Conservation (phyloP, 352 stramenopile species). For the Plasmopara muralis region DNA sequence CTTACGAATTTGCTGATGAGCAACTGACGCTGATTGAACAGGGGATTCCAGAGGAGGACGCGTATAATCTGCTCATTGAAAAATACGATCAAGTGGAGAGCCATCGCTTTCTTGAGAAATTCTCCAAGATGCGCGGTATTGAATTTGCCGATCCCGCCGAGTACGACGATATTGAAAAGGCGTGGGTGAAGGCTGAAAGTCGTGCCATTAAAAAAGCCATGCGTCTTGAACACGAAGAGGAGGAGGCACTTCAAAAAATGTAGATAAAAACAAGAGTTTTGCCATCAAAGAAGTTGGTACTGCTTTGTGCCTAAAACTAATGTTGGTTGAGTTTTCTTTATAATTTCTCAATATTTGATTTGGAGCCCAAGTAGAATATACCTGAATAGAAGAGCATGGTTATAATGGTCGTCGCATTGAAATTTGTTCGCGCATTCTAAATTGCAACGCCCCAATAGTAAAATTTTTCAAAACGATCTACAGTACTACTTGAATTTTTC, state of each 20-base stretch:
- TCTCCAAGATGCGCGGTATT: conserved; percentile 71
- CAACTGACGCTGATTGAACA: conserved; percentile 81
- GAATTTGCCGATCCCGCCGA: conserved; percentile 68
- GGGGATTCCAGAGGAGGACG: conserved; percentile 73
- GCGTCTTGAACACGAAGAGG: conserved; percentile 78
- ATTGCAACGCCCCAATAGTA: too few species aligned
- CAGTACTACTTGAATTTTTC: too few species aligned
- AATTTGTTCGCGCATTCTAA: too few species aligned
- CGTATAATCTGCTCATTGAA: conserved; percentile 69
- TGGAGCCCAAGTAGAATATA: too few species aligned
- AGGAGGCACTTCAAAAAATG: conserved; percentile 64
- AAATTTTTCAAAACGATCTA: too few species aligned
- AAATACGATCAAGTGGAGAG: conserved; percentile 82
- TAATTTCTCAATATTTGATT: too few species aligned
- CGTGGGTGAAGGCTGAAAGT: conserved; percentile 75
- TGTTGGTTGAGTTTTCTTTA: too few species aligned
- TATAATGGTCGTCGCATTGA: too few species aligned
- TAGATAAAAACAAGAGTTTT: conserved; percentile 16
- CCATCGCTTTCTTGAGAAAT: conserved; percentile 80
- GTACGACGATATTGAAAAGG: conserved; percentile 76
- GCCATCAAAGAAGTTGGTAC: too few species aligned
- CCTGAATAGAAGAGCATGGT: too few species aligned
- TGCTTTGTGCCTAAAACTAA: too few species aligned
- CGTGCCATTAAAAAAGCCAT: conserved; percentile 79
- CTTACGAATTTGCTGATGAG: conserved; percentile 83